Evolutionary conservation across 305 asterid genomes (phyloP).

Genomic region (Fraxinus angustifolia): DNA sequence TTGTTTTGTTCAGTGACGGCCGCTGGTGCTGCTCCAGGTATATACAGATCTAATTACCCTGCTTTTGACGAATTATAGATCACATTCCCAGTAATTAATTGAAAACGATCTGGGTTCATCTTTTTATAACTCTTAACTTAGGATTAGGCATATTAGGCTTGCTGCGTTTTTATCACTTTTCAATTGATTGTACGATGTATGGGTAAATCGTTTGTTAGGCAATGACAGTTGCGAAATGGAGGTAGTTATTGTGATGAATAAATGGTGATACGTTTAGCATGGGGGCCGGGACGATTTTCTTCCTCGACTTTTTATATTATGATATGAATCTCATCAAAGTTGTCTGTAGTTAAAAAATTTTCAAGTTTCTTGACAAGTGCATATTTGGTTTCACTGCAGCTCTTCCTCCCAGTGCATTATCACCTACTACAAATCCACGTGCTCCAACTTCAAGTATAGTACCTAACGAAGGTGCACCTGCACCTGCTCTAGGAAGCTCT

Average conservation of each 20-base stretch:
- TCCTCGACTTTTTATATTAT: no score
- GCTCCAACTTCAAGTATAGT: conserved; percentile 38
- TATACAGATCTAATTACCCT: conserved; percentile 18
- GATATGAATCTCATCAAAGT: neutral
- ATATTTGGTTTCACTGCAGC: conserved; percentile 31
- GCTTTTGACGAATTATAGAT: neutral
- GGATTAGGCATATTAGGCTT: neutral
- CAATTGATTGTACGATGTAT: neutral
- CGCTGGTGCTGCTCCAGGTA: conserved; percentile 67
- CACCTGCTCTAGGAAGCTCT: conserved; percentile 41
- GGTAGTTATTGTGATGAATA: neutral
- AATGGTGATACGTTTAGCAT: neutral
- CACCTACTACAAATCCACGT: conserved; percentile 43
- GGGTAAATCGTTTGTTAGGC: neutral
- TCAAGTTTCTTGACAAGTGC: neutral
- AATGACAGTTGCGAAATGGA: neutral
- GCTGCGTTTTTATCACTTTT: neutral
- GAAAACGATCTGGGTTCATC: neutral
- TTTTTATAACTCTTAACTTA: neutral
- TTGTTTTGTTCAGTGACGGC: conserved; percentile 38
- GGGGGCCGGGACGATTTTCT: no score
- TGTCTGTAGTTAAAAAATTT: neutral
- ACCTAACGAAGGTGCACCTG: conserved; percentile 32
- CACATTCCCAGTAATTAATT: neutral
- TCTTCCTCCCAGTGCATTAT: conserved; percentile 41